Evolutionary conservation across 2,329 filamentous ascomycete genomes (phyloP).

Genomic region (Pseudocercospora ulei): DNA sequence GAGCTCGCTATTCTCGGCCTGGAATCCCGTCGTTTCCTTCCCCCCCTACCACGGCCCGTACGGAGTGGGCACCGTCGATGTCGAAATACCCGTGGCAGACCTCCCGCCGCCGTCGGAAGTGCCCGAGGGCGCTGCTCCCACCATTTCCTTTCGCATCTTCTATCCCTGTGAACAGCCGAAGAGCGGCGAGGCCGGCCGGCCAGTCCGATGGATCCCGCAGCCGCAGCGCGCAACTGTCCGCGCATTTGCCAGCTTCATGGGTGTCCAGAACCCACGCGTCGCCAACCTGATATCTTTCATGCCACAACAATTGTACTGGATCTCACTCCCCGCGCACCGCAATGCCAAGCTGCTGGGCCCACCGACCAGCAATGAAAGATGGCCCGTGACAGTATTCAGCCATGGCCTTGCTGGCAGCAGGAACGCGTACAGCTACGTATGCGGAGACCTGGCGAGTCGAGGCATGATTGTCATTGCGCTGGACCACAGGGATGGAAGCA

Average conservation of each 20-base stretch:
- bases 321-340: slow-evolving; percentile 61
- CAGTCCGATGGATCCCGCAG: slow-evolving; percentile 65
- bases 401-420: slow-evolving; percentile 73
- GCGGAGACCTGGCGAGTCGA: slow-evolving; percentile 67
- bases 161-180: slow-evolving; percentile 54
- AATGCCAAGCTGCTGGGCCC: slow-evolving; percentile 55
- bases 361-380: slow-evolving; percentile 46
- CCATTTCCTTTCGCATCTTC: slow-evolving; percentile 71
- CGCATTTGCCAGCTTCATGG: slow-evolving; percentile 67
- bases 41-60: slow-evolving; percentile 67
- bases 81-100: slow-evolving; percentile 61
- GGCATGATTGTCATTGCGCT: slow-evolving; percentile 71
- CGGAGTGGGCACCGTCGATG: slow-evolving; percentile 67
- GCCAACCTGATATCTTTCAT: slow-evolving; percentile 28
- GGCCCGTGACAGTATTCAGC: slow-evolving; percentile 77
- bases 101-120: slow-evolving; percentile 49
- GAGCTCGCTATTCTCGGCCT: slow-evolving; percentile 37
- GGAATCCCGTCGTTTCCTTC: slow-evolving; percentile 62
- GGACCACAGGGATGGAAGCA: slow-evolving; percentile 73
- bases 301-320: slow-evolving; percentile 62
- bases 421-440: slow-evolving; percentile 77
- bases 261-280: slow-evolving; percentile 42
- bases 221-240: slow-evolving; percentile 66
- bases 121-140: slow-evolving; percentile 51
- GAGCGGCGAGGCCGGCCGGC: slow-evolving; percentile 42